phyloP scores from a whole-genome alignment of 257 asterid species.

The Datura wrightii region DNA sequence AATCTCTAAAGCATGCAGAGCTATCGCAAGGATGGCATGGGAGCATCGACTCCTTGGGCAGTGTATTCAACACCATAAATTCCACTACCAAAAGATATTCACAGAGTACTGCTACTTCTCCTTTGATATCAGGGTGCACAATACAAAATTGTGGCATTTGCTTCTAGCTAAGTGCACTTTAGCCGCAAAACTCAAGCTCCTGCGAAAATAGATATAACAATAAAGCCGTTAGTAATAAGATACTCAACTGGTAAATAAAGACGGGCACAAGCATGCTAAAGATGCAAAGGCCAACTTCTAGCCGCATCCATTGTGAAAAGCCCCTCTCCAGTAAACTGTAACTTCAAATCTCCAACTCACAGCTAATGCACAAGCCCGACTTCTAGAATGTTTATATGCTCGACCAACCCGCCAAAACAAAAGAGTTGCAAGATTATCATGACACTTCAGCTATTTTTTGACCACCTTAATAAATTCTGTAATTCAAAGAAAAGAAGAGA shows the following conservation, averaged over 20 bases:
- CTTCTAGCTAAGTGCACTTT: slow-evolving; percentile 22
- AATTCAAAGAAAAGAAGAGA: slow-evolving; percentile 14
- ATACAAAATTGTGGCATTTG: slow-evolving; percentile 9
- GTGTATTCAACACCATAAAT: background rate
- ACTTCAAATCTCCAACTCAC: background rate
- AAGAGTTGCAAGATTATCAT: slow-evolving; percentile 14
- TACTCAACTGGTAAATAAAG: slow-evolving; percentile 12
- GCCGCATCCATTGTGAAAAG: background rate
- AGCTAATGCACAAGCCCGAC: background rate
- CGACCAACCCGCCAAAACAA: background rate
- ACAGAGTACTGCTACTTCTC: slow-evolving; percentile 28
- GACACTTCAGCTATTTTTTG: background rate
- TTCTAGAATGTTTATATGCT: slow-evolving; percentile 3
- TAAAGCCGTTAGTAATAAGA: background rate
- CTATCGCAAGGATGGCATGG: background rate
- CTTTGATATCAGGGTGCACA: background rate
- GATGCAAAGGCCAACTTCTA: slow-evolving; percentile 7
- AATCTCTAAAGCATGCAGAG: background rate
- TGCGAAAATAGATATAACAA: background rate
- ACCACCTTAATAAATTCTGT: background rate
- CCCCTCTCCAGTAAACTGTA: background rate
- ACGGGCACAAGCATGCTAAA: background rate
- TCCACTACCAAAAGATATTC: slow-evolving; percentile 30
- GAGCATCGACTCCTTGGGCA: slow-evolving; percentile 6
- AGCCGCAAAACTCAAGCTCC: slow-evolving; percentile 27